Conservation (phyloP, 2,329 filamentous ascomycete species). For the Colletotrichum sp. region DNA sequence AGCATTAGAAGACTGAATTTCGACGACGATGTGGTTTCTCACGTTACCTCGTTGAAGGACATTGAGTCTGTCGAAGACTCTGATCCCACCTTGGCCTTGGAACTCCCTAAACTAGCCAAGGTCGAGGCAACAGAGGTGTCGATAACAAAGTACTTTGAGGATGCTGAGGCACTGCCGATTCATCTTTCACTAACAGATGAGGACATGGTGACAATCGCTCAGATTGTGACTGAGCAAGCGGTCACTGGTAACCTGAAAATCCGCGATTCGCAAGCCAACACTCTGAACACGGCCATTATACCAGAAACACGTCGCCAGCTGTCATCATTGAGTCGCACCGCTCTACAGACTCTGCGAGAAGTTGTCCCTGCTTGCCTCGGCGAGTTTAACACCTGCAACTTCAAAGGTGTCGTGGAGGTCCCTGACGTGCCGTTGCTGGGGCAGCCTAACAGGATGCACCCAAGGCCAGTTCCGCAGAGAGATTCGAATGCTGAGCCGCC, state of each 20-base stretch:
- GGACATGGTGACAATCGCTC: conserved; percentile 70
- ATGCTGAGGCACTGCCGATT: conserved; percentile 58
- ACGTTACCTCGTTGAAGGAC: conserved; percentile 57
- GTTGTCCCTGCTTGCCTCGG: conserved; percentile 50
- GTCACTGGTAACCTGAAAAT: conserved; percentile 48
- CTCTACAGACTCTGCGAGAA: conserved; percentile 52
- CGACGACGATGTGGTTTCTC: conserved; percentile 60
- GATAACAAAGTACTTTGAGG: conserved; percentile 61
- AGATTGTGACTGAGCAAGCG: conserved; percentile 75
- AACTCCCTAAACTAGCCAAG: conserved; percentile 54
- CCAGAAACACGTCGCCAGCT: conserved; percentile 46
- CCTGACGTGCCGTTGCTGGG: conserved; percentile 47
- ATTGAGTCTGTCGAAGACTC: conserved; percentile 50
- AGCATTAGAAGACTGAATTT: conserved; percentile 44
- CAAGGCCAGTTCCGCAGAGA: conserved; percentile 48
- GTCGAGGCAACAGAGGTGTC: conserved; percentile 55
- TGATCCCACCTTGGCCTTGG: conserved; percentile 52
- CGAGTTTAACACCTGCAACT: conserved; percentile 24
- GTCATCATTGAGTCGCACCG: conserved; percentile 48
- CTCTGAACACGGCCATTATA: conserved; percentile 25
- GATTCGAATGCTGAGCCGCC: conserved; percentile 49
- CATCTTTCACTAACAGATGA: conserved; percentile 56
- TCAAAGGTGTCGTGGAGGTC: conserved; percentile 16
- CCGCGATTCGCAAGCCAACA: conserved; percentile 13
- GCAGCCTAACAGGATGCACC: conserved; percentile 57